phyloP scores from a whole-genome alignment of 306 rosid genomes.

The Quercus glauca region DNA sequence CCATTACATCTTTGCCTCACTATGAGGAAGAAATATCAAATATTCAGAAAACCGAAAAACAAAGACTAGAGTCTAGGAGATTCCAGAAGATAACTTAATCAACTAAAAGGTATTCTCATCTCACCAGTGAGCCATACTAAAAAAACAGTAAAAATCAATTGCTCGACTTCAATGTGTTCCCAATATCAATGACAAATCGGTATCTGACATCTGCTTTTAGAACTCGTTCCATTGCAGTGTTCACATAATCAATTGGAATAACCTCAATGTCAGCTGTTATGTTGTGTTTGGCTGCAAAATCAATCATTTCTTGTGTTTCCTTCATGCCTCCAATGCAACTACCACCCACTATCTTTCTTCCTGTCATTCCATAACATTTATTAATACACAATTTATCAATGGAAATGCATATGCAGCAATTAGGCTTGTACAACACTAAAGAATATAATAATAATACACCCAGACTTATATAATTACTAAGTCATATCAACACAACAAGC shows the following conservation, averaged over 20 bases:
- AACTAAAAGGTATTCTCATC: not conserved
- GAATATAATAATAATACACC: no score
- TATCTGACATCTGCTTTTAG: not conserved
- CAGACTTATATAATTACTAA: no score
- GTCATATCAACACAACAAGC: no score
- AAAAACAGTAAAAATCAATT: not conserved
- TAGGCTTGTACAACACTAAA: no score
- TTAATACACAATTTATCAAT: not conserved
- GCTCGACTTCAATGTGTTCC: slow-evolving; percentile 9
- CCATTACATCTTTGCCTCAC: no score
- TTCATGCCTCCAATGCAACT: slow-evolving; percentile 28
- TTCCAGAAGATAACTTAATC: not conserved
- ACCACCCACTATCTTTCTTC: slow-evolving; percentile 21
- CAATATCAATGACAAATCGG: slow-evolving; percentile 5
- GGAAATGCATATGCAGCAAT: not conserved
- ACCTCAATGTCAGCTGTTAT: not conserved
- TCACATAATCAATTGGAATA: not conserved
- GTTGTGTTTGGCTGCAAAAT: not conserved
- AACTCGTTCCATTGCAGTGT: slow-evolving; percentile 14
- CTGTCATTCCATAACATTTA: not conserved
- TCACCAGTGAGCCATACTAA: not conserved
- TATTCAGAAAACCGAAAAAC: not conserved
- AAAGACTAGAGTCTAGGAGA: no score
- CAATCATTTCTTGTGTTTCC: slow-evolving; percentile 32
- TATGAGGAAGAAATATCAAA: no score